Percentiles rank a stretch among this genome's conserved stretches.
Evolutionary conservation across 2,329 filamentous ascomycete genomes (phyloP).

Genomic region (Aspergillus texensis): DNA sequence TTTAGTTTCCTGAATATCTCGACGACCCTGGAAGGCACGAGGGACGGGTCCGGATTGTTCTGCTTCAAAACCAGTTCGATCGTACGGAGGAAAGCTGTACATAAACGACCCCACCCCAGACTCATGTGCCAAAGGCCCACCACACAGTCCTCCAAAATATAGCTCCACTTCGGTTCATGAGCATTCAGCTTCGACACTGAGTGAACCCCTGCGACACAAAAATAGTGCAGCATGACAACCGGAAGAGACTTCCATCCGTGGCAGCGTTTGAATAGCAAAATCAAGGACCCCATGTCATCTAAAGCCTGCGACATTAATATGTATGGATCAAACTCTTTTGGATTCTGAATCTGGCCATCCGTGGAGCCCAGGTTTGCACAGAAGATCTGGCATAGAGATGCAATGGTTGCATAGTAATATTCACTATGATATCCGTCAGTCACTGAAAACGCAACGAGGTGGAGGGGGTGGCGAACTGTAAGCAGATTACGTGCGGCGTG

Average conservation of each 20-base stretch:
- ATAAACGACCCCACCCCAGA: constrained; percentile 27
- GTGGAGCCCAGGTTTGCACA: constrained; percentile 10
- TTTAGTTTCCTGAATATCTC: constrained; percentile 21
- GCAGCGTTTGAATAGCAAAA: constrained; percentile 22
- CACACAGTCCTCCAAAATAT: constrained; percentile 26
- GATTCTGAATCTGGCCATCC: not conserved
- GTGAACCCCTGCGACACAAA: constrained; percentile 26
- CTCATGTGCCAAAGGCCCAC: constrained; percentile 30
- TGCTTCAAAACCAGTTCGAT: constrained; percentile 24
- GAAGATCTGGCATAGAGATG: constrained; percentile 19
- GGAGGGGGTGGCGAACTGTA: constrained; percentile 17
- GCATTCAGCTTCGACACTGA: constrained; percentile 18
- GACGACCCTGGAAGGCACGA: constrained; percentile 19
- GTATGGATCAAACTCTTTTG: constrained; percentile 11
- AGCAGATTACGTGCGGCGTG: constrained; percentile 21
- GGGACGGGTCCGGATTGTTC: constrained; percentile 11
- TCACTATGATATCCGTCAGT: constrained; percentile 16
- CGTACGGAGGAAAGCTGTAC: constrained; percentile 27
- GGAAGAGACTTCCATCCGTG: constrained; percentile 29
- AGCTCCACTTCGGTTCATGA: constrained; percentile 22
- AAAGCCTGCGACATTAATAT: constrained; percentile 17
- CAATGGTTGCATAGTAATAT: constrained; percentile 24
- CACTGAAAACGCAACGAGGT: not conserved
- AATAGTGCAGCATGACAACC: constrained; percentile 29
- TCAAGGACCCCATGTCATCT: constrained; percentile 22